Evolutionary conservation across 441 rosid species (phyloP), one percentile per base, ranked within the genome.

Genomic region (Populus hybrid): DNA sequence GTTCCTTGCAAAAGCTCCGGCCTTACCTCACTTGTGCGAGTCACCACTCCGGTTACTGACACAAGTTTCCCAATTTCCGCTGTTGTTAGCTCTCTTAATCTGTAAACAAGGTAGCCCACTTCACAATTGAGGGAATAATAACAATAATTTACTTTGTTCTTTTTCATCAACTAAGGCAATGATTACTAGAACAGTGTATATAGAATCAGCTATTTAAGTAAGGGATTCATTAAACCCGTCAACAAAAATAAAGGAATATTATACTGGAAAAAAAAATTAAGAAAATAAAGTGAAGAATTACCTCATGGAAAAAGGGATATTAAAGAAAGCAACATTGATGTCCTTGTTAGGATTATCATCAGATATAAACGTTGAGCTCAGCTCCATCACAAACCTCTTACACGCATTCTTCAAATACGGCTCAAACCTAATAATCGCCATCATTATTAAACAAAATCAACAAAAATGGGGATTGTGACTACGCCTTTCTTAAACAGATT

Each of bases 1-100:
- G 97, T 85, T 38, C 99, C 99, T 34, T 89, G 89, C 40, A 95
- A 92, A 83, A 95, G 98, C 86, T 95, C 98, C 5, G 99, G 99
- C 80, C 99, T 88, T 42, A 95, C 99, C 86, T 94, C 98, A 28
- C 99, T 95, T 0, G 98, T 95, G 35, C 98, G 93, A 54, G 99
- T 95, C 82, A 94, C 98, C 70, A 95, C 98, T 40, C 99, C 99
- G 1, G 93, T 84, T 40, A 95, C 98, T 0, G 99, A 93, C 42
- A 95, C 97, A 24, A 95, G 82, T 83, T 89, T 94, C 75, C 98
- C 99, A 70, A 95, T 90, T 82, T 95, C 97, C 10, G 93, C 85
- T 3, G 99, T 90, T 1, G 92, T 82, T 57, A 95, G 84, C 88
- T 95, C 99, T 78, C 99, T 84, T 82, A 95, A 81, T 83, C 98